Evolutionary conservation across 495 filamentous ascomycete genomes (phyloP).

Genomic region (Aspergillus coremiiformis): DNA sequence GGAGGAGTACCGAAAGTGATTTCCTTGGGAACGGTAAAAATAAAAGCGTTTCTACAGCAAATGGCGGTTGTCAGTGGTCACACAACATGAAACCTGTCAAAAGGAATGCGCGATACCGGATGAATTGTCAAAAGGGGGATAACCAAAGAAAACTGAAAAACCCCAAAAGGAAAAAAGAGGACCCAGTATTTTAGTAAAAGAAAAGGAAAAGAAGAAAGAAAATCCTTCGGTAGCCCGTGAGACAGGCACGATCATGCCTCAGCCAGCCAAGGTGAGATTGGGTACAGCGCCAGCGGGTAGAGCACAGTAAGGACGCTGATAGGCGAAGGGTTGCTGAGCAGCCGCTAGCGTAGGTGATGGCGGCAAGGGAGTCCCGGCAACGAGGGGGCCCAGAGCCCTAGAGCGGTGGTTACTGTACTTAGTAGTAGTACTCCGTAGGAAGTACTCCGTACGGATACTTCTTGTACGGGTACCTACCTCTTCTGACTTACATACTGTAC

Average conservation of each 20-base stretch:
- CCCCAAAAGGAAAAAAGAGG: constrained; percentile 1
- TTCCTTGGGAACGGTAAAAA: neutral
- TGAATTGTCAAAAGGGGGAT: neutral
- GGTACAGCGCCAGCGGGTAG: constrained; percentile 15
- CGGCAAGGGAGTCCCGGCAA: constrained; percentile 45
- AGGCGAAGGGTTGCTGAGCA: constrained; percentile 33
- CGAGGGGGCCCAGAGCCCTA: constrained; percentile 15
- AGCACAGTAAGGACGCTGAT: constrained; percentile 24
- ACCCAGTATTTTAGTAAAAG: constrained; percentile 1
- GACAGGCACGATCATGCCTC: constrained; percentile 26
- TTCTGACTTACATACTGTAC: constrained; percentile 5
- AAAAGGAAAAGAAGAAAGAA: constrained; percentile 3
- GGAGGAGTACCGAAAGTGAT: no score
- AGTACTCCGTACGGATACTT: no score
- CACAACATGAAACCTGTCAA: constrained; percentile 14
- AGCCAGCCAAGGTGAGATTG: constrained; percentile 18
- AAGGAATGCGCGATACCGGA: constrained; percentile 1
- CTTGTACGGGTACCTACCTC: constrained; percentile 12
- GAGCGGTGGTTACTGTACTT: constrained; percentile 8
- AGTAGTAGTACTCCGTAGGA: no score
- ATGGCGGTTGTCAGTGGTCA: constrained; percentile 1
- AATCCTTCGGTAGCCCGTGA: constrained; percentile 19
- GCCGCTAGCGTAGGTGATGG: constrained; percentile 26
- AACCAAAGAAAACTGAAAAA: neutral
- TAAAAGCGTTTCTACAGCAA: constrained; percentile 4